Evolutionary conservation across 257 asterid species (phyloP).

Genomic region (Paulownia fortunei): DNA sequence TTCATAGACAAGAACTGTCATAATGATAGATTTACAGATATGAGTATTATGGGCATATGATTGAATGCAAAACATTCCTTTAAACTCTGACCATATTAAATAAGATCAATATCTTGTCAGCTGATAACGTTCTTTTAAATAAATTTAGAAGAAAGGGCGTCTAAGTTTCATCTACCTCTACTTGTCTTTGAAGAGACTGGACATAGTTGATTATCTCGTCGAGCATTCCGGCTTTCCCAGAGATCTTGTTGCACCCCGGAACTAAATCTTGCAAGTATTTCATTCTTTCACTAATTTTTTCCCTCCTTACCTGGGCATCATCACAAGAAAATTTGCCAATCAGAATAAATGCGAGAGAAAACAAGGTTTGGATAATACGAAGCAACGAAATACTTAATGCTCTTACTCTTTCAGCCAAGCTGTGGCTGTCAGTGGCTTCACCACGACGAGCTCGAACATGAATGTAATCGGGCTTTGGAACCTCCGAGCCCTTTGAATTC

Average conservation of each 20-base stretch:
- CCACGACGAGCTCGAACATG: constrained; percentile 86
- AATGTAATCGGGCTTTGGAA: constrained; percentile 63
- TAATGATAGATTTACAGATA: constrained; percentile 4
- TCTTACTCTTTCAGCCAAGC: constrained; percentile 81
- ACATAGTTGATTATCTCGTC: constrained; percentile 83
- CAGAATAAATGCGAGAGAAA: not conserved
- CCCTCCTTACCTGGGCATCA: constrained; percentile 67
- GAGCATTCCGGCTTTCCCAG: constrained; percentile 81
- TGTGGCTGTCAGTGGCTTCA: too few relatives aligned
- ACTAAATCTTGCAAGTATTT: too few relatives aligned
- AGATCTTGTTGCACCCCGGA: constrained; percentile 74
- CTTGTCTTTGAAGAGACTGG: constrained; percentile 79
- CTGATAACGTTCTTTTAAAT: too few relatives aligned
- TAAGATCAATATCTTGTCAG: too few relatives aligned
- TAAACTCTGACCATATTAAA: too few relatives aligned
- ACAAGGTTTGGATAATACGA: not conserved
- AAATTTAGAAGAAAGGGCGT: too few relatives aligned
- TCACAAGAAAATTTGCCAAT: not conserved
- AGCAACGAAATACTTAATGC: not conserved
- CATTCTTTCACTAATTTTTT: constrained; percentile 78
- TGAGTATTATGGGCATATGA: not conserved
- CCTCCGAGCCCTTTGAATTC: constrained; percentile 52
- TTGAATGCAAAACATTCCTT: not conserved
- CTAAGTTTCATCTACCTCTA: constrained; percentile 51
- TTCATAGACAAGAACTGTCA: constrained; percentile 77